These are phyloP conservation scores for Pleurotus ostreatus DNA, from an alignment of 768 basidiomycete species.

Conservation along the genomic window DNA sequence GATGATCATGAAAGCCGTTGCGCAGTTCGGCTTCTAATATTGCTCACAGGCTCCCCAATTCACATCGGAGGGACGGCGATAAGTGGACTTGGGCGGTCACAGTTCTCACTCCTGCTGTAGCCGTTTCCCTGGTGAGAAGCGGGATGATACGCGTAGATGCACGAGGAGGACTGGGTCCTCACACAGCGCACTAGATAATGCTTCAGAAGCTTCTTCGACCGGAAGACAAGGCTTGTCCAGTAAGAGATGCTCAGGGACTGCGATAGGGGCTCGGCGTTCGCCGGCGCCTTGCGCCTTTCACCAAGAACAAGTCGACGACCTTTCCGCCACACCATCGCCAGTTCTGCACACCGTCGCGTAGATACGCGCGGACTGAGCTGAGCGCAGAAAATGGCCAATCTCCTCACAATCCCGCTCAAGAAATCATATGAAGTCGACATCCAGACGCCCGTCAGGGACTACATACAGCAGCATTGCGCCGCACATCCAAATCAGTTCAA, in stretches of 20 bases:
- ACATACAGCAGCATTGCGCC: conserved; percentile 64
- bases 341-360: too few relatives aligned
- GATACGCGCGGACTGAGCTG: neutral
- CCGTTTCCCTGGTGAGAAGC: conserved; percentile 1
- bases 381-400: conserved; percentile 61
- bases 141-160: neutral
- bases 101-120: conserved; percentile 1
- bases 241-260: too few relatives aligned
- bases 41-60: neutral
- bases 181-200: too few relatives aligned
- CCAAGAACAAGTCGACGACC: too few relatives aligned
- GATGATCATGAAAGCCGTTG: neutral
- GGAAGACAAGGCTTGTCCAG: too few relatives aligned
- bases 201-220: too few relatives aligned
- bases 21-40: neutral
- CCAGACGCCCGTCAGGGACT: conserved; percentile 51
- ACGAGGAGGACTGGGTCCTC: too few relatives aligned
- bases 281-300: too few relatives aligned
- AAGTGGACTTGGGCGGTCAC: neutral
- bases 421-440: conserved; percentile 55
- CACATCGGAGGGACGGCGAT: neutral
- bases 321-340: too few relatives aligned
- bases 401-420: conserved; percentile 73
- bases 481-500: conserved; percentile 84
- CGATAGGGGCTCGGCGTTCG: too few relatives aligned